Evolutionary conservation across 495 filamentous ascomycete genomes (phyloP).

Genomic region (Daldinia loculata): DNA sequence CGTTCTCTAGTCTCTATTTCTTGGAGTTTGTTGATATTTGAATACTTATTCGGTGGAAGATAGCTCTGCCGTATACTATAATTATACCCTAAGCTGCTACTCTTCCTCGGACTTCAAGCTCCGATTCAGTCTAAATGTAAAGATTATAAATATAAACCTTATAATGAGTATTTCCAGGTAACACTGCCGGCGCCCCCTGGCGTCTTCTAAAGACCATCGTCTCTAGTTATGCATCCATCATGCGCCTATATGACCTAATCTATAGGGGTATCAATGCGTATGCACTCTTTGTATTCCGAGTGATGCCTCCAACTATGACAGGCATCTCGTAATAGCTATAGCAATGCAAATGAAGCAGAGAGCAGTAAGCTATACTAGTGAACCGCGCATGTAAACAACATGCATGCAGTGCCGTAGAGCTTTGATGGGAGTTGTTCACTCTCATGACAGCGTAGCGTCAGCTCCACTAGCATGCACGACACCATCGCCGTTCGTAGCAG

Average conservation of each 20-base stretch:
- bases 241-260: constrained; percentile 19
- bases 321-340: constrained; percentile 2
- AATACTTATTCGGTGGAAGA: not conserved
- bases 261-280: constrained; percentile 47
- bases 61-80: not conserved
- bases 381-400: not conserved
- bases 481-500: constrained; percentile 39
- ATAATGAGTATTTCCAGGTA: constrained; percentile 5
- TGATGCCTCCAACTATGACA: constrained; percentile 3
- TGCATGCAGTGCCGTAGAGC: not conserved
- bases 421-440: not conserved
- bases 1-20: not conserved
- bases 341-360: constrained; percentile 12
- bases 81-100: not conserved
- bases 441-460: constrained; percentile 44
- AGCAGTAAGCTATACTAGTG: constrained; percentile 3
- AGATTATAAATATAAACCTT: constrained; percentile 19
- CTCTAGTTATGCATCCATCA: constrained; percentile 10
- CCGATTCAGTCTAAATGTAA: constrained; percentile 14
- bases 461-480: constrained; percentile 49
- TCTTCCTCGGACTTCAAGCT: constrained; percentile 9
- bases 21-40: constrained; percentile 2
- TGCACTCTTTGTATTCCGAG: constrained; percentile 20
- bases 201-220: constrained; percentile 5
- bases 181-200: not conserved